Percentiles rank a stretch among this genome's conserved stretches.
Evolutionary conservation across 2,329 filamentous ascomycete genomes (phyloP).

Genomic region (Epichloe glyceriae): DNA sequence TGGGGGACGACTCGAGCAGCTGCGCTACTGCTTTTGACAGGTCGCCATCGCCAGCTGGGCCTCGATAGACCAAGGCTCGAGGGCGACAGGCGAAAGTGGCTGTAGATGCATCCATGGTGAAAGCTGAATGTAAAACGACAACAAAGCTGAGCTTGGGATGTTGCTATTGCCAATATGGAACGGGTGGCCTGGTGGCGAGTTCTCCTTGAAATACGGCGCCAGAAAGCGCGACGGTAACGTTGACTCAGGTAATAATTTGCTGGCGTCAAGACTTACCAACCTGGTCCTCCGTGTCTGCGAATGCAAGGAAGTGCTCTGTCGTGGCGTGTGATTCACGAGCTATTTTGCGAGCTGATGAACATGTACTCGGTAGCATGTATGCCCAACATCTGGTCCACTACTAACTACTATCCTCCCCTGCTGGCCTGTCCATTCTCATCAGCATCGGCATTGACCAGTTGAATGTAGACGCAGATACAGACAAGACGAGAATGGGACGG

Average conservation of each 20-base stretch:
- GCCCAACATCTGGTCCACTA: neutral
- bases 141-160: neutral
- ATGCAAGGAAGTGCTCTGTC: neutral
- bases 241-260: neutral
- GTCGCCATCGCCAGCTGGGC: conserved; percentile 8
- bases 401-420: neutral
- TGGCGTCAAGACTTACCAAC: neutral
- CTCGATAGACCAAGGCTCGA: conserved; percentile 13
- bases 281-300: neutral
- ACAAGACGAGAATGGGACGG: neutral
- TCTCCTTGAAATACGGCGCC: neutral
- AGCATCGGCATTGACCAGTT: neutral
- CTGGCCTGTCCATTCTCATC: neutral
- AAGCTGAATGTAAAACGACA: neutral
- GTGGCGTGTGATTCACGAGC: neutral
- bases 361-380: neutral
- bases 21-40: conserved; percentile 11
- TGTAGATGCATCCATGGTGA: neutral
- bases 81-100: conserved; percentile 1
- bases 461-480: neutral
- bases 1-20: conserved; percentile 11
- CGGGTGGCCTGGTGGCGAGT: neutral
- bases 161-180: neutral
- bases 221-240: neutral
- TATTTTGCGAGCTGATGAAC: neutral